Evolutionary conservation across 768 basidiomycete genomes (phyloP).

Genomic region (Hebeloma cylindrosporum): DNA sequence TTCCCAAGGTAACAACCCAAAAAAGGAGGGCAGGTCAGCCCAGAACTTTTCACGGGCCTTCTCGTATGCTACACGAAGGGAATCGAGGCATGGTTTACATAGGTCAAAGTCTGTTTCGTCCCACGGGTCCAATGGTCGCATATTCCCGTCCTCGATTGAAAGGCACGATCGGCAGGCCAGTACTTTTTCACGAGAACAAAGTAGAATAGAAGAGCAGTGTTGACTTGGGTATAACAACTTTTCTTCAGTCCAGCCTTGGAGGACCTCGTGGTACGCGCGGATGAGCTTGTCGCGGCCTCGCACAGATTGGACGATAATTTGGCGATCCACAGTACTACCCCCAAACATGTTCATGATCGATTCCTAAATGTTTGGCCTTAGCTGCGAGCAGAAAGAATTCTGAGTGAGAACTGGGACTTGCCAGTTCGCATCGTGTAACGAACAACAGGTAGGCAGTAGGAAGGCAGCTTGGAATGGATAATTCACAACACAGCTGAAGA

Average conservation of each 20-base stretch:
- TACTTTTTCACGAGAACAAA: no score
- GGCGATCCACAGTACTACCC: no score
- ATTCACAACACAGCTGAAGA: constrained; percentile 7
- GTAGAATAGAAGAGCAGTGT: no score
- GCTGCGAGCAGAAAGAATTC: not conserved
- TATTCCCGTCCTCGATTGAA: no score
- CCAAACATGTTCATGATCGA: no score
- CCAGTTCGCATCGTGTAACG: not conserved
- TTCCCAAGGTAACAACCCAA: constrained; percentile 15
- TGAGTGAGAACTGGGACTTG: not conserved
- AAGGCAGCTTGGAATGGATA: not conserved
- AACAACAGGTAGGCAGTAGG: not conserved
- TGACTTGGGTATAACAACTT: no score
- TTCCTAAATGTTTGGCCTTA: not conserved
- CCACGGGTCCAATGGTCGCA: not conserved
- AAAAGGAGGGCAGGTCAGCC: constrained; percentile 14
- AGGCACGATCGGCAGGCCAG: no score
- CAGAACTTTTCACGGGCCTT: constrained; percentile 10
- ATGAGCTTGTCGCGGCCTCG: no score
- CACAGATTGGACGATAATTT: no score
- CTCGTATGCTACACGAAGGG: not conserved
- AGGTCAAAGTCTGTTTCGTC: not conserved
- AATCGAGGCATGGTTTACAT: not conserved
- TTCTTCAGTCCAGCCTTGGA: no score
- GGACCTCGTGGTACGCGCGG: no score